Evolutionary conservation across 306 rosid genomes (phyloP).

Genomic region (Luffa aegyptiaca): DNA sequence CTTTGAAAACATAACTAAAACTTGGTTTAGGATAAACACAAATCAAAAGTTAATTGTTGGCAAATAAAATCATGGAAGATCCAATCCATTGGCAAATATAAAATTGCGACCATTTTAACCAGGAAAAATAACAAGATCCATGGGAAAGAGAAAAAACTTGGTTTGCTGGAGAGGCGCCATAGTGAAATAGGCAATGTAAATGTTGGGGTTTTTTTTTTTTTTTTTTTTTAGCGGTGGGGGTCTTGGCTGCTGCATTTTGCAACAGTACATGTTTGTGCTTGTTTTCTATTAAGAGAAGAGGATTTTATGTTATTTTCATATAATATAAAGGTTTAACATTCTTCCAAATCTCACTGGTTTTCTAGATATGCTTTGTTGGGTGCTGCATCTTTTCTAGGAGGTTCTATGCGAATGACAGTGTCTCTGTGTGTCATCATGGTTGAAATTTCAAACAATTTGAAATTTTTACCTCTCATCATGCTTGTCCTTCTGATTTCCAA

Average conservation of each 20-base stretch:
- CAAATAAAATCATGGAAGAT: background rate
- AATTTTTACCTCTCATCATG: conserved; percentile 82
- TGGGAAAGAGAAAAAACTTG: background rate
- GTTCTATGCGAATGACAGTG: conserved; percentile 97
- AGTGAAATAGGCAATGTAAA: background rate
- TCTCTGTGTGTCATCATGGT: conserved; percentile 97
- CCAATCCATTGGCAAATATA: background rate
- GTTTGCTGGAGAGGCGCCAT: background rate
- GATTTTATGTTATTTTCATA: background rate
- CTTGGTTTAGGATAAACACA: background rate
- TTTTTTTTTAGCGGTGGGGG: too few relatives aligned
- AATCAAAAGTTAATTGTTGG: background rate
- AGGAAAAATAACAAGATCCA: background rate
- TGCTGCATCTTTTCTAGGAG: conserved; percentile 98
- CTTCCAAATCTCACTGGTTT: conserved; percentile 18
- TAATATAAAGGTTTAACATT: background rate
- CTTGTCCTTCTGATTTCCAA: conserved; percentile 97
- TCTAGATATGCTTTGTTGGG: conserved; percentile 93
- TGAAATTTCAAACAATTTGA: conserved; percentile 88
- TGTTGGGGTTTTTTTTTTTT: background rate
- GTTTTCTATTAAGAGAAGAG: background rate
- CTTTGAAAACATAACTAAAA: background rate
- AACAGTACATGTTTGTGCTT: background rate
- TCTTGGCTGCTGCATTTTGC: background rate
- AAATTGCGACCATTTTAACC: background rate